Conservation (phyloP, 495 filamentous ascomycete genomes). For the Xylaria grammica region DNA sequence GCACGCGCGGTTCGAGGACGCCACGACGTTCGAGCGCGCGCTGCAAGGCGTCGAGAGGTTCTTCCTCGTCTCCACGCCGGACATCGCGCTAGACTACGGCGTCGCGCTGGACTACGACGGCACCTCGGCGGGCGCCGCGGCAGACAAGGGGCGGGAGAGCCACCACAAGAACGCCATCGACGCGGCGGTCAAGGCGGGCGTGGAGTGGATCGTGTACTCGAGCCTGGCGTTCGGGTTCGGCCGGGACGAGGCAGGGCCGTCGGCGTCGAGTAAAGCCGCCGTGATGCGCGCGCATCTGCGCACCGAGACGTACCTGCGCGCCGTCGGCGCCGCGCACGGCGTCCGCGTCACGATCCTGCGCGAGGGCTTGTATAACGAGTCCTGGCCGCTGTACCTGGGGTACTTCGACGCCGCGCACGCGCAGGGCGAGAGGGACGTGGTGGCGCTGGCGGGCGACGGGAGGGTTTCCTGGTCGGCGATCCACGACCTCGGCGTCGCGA, state of each 20-base stretch:
- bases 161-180: conserved; percentile 61
- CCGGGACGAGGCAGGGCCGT: not conserved
- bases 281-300: conserved; percentile 74
- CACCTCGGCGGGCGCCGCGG: conserved; percentile 29
- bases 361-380: conserved; percentile 71
- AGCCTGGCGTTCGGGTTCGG: conserved; percentile 54
- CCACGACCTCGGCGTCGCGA: conserved; percentile 48
- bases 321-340: conserved; percentile 30
- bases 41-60: conserved; percentile 50
- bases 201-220: conserved; percentile 70
- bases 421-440: conserved; percentile 28
- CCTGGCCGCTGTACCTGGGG: conserved; percentile 70
- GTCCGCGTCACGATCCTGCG: conserved; percentile 60
- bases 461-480: conserved; percentile 51
- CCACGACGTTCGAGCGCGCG: conserved; percentile 38
- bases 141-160: conserved; percentile 44
- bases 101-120: conserved; percentile 17
- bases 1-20: conserved; percentile 49
- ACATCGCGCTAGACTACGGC: conserved; percentile 31
- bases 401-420: conserved; percentile 55
- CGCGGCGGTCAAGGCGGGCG: conserved; percentile 60
- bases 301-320: conserved; percentile 63
- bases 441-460: conserved; percentile 48
- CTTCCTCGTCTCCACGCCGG: conserved; percentile 55
- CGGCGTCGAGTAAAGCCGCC: conserved; percentile 37